Conservation (phyloP, 768 basidiomycete species). For the Suillus alpinus region DNA sequence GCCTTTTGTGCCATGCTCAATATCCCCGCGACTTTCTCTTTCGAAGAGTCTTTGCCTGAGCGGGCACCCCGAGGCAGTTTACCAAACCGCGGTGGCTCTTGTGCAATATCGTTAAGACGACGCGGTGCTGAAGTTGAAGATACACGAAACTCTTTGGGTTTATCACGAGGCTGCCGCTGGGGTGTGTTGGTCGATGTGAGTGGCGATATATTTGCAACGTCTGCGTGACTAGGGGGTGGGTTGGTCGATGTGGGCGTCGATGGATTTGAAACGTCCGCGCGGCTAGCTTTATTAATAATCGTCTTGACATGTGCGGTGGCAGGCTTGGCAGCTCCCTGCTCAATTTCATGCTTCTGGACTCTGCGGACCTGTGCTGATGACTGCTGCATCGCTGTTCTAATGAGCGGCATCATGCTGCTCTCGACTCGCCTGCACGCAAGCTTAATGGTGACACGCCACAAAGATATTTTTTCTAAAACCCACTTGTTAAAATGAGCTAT, state of each 20-base stretch:
- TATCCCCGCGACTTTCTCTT: constrained; percentile 40
- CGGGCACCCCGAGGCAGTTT: constrained; percentile 50
- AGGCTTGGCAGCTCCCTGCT: constrained; percentile 18
- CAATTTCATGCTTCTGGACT: constrained; percentile 34
- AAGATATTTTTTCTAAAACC: constrained; percentile 17
- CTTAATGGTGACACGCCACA: constrained; percentile 11
- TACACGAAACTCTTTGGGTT: constrained; percentile 46
- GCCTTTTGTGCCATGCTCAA: constrained; percentile 73
- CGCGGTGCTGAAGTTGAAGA: constrained; percentile 54
- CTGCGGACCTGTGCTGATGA: constrained; percentile 53
- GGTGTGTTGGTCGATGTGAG: constrained; percentile 10
- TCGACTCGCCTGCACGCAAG: constrained; percentile 61
- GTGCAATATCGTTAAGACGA: constrained; percentile 68
- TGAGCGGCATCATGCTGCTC: constrained; percentile 61
- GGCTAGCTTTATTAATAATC: constrained; percentile 11
- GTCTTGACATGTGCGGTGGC: constrained; percentile 12
- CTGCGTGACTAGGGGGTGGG: constrained; percentile 7
- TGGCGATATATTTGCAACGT: constrained; percentile 14
- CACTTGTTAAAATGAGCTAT: constrained; percentile 76
- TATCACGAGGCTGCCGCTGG: constrained; percentile 14
- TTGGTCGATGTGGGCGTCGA: constrained; percentile 14
- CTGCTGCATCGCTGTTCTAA: constrained; percentile 57
- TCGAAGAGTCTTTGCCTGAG: constrained; percentile 18
- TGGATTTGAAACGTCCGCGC: constrained; percentile 12
- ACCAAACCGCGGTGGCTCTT: constrained; percentile 63